Conservation (phyloP, 2,329 filamentous ascomycete species). For the Dryadomyces quercivorus region DNA sequence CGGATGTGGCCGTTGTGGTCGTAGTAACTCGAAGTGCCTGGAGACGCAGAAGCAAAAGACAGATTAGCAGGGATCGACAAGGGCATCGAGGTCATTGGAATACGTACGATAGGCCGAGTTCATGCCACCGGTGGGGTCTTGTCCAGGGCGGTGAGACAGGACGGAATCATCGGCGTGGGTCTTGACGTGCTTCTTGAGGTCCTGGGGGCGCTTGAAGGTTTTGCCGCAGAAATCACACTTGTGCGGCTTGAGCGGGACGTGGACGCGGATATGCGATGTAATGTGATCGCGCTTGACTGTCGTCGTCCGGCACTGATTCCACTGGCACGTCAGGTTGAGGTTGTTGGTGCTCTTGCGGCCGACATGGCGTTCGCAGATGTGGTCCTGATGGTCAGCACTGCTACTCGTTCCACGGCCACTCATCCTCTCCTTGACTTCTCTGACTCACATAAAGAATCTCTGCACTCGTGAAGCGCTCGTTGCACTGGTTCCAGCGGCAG, state of each 20-base stretch:
- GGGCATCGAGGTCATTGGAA: too few species aligned
- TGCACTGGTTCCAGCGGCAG: constrained; percentile 49
- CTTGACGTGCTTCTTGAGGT: constrained; percentile 99
- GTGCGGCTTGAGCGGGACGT: constrained; percentile 97
- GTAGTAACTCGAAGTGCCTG: constrained; percentile 47
- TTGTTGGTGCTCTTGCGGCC: constrained; percentile 99
- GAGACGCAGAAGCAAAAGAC: constrained; percentile 5
- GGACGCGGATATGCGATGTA: constrained; percentile 95
- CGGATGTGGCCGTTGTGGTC: constrained; percentile 54
- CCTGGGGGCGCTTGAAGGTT: constrained; percentile 97
- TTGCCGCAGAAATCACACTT: constrained; percentile 99
- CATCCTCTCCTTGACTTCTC: not conserved
- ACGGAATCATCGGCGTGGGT: constrained; percentile 95
- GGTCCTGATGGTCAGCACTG: constrained; percentile 49
- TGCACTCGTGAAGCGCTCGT: constrained; percentile 43
- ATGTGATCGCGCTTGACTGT: constrained; percentile 99
- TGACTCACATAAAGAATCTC: constrained; percentile 49
- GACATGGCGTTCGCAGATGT: constrained; percentile 96
- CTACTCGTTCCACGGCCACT: not conserved
- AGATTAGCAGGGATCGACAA: not conserved
- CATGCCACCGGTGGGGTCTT: constrained; percentile 39
- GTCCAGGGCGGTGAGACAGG: constrained; percentile 35
- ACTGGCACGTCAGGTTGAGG: constrained; percentile 91
- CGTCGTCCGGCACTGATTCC: constrained; percentile 90
- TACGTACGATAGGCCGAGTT: constrained; percentile 22